Conservation (phyloP, 352 stramenopile genomes). For the Phytopythium ostracodes region DNA sequence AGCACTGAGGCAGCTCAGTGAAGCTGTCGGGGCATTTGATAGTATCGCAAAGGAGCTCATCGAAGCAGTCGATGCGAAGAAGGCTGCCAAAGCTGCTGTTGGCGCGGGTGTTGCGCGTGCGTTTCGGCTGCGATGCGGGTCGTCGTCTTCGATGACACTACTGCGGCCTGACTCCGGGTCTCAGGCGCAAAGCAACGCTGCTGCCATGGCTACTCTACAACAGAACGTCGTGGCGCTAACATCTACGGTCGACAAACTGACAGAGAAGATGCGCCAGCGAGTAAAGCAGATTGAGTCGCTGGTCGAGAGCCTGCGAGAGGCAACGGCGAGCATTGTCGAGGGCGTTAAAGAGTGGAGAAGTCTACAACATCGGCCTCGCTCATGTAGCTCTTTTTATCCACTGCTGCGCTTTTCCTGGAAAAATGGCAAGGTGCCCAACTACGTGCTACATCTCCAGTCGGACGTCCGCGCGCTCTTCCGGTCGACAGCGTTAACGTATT, state of each 20-base stretch:
- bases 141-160: conserved; percentile 1
- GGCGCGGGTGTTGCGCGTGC: background rate
- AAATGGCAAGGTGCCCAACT: conserved; percentile 32
- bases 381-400: conserved; percentile 36
- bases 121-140: background rate
- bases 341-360: conserved; percentile 41
- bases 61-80: conserved; percentile 18
- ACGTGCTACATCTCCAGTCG: conserved; percentile 36
- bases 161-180: background rate
- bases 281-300: conserved; percentile 28
- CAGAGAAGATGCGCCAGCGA: conserved; percentile 22
- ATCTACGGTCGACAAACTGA: conserved; percentile 13
- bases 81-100: conserved; percentile 9
- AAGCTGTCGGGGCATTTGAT: conserved; percentile 19
- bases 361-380: conserved; percentile 19
- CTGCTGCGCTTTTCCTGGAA: conserved; percentile 47
- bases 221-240: conserved; percentile 7
- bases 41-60: conserved; percentile 26
- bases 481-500: conserved; percentile 25
- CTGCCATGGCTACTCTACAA: background rate
- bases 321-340: conserved; percentile 34
- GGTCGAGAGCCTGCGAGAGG: conserved; percentile 19
- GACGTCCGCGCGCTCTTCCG: conserved; percentile 40
- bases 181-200: background rate
- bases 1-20: conserved; percentile 38